Base-by-base conservation (phyloP, 2,329 filamentous ascomycete genomes). In the Aspergillus aculeatinus region DNA sequence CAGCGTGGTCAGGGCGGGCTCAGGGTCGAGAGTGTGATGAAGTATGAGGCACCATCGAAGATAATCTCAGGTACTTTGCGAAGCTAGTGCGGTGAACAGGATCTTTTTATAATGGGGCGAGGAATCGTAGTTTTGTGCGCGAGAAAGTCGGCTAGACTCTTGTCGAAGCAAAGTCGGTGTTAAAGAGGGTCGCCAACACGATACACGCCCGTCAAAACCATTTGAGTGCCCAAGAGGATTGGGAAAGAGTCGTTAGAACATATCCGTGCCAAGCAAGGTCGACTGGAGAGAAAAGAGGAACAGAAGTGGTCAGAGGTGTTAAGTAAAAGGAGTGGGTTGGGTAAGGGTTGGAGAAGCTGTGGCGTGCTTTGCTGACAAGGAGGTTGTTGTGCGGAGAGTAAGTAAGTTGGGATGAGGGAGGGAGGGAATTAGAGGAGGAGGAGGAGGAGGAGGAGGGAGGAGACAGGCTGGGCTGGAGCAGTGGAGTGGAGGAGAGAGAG, bases 361-460 rank as follows among this genome's bases (percentile, higher is more conserved):
- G 65, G 65, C 64, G 65, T 63, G 65, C 54, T 67, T 67, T 69
- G 70, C 69, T 72, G 70, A 72, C 69, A 68, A 71, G 70, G 69
- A 68, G 63, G 65, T 16, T 67, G 66, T 65, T 70, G 68, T 66
- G 68, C 59, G 66, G 66, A 60, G 62, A 49, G 62, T 48, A 31
- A 61, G 61, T 55, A 63, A 66, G 61, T 27, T 29, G 10, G 27
- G 23, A 29, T 5, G 11, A 19, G 25, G 14, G 53, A 54, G 10
- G 48, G 31, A 57, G 12, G 21, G 21, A 58, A 27, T 23, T 35
- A n/a, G 23, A 51, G 50, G 9, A 52, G n/a, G 31, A 14, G 27
- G 21, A 58, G 42, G 7, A n/a, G 31, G 33, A 44, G 16, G 21
- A 31, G 50, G 19, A 31, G 14, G 14, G 39, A 44, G 39, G 2